Percentiles rank a stretch among this genome's conserved stretches.
Evolutionary conservation across 306 rosid genomes (phyloP).

Genomic region (Clitoria ternatea): DNA sequence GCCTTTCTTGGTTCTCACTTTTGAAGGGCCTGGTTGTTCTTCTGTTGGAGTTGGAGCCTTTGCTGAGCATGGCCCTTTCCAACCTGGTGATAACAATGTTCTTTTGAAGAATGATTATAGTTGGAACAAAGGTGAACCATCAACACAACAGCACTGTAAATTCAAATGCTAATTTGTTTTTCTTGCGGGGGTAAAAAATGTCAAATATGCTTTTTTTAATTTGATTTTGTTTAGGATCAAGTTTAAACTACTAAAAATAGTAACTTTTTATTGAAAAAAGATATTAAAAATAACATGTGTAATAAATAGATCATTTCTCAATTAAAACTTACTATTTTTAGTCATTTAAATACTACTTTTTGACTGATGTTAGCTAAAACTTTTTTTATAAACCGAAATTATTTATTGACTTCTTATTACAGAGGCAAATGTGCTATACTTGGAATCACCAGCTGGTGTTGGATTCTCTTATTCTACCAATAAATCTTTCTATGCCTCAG

Average conservation of each 20-base stretch:
- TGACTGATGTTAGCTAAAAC: too few species aligned
- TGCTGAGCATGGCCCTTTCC: slow-evolving; percentile 62
- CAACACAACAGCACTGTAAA: not conserved
- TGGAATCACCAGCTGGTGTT: slow-evolving; percentile 79
- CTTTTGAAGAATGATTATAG: slow-evolving; percentile 48
- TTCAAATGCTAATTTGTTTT: not conserved
- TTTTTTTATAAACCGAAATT: not conserved
- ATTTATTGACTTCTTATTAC: not conserved
- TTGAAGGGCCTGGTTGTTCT: slow-evolving; percentile 71
- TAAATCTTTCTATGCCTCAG: slow-evolving; percentile 37
- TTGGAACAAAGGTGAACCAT: slow-evolving; percentile 55
- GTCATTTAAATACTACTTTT: too few species aligned
- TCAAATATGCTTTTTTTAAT: not conserved
- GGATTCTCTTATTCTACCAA: slow-evolving; percentile 68
- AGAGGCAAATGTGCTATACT: slow-evolving; percentile 60
- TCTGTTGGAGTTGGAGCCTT: slow-evolving; percentile 67
- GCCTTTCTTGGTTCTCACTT: not conserved
- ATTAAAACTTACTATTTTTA: too few species aligned
- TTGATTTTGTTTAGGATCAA: too few species aligned
- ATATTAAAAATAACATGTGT: too few species aligned
- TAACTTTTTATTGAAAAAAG: too few species aligned
- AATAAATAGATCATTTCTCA: too few species aligned
- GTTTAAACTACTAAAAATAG: too few species aligned
- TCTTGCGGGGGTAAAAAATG: not conserved
- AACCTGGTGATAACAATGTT: slow-evolving; percentile 37